A percentile compares a stretch with the other conserved stretches of the same genome.
These are phyloP conservation scores for Cucumis sativus DNA, from an alignment of 306 rosid species.

Conservation along the genomic window DNA sequence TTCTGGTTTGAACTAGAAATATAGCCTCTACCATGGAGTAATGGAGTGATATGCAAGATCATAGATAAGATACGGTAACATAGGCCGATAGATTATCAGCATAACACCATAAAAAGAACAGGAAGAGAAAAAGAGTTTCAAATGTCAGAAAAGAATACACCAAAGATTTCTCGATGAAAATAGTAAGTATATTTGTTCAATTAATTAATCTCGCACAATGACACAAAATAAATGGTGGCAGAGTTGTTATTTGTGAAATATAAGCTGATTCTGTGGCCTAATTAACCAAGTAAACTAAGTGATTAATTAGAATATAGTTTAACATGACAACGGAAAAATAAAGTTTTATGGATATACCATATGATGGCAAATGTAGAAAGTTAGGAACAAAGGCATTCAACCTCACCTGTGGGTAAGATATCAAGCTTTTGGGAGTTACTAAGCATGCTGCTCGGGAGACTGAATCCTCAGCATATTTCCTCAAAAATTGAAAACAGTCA, in stretches of 20 bases:
- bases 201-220: not conserved
- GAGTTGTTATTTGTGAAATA: not conserved
- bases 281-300: not conserved
- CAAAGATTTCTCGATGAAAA: not conserved
- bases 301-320: not conserved
- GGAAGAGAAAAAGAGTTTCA: not conserved
- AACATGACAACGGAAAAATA: not conserved
- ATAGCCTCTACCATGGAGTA: not conserved
- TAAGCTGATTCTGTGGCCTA: not conserved
- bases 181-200: not conserved
- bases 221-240: not conserved
- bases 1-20: not conserved
- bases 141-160: not conserved
- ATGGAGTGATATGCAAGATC: not conserved
- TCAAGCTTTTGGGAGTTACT: conserved; percentile 69
- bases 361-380: not conserved
- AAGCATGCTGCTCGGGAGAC: conserved; percentile 84
- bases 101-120: not conserved
- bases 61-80: not conserved
- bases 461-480: conserved; percentile 96
- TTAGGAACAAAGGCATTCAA: not conserved
- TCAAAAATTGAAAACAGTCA: conserved; percentile 60
- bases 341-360: not conserved
- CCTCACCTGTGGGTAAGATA: conserved; percentile 94
- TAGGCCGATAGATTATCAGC: not conserved